phyloP scores from a whole-genome alignment of 352 stramenopile species.

The Phytopythium delawarense region DNA sequence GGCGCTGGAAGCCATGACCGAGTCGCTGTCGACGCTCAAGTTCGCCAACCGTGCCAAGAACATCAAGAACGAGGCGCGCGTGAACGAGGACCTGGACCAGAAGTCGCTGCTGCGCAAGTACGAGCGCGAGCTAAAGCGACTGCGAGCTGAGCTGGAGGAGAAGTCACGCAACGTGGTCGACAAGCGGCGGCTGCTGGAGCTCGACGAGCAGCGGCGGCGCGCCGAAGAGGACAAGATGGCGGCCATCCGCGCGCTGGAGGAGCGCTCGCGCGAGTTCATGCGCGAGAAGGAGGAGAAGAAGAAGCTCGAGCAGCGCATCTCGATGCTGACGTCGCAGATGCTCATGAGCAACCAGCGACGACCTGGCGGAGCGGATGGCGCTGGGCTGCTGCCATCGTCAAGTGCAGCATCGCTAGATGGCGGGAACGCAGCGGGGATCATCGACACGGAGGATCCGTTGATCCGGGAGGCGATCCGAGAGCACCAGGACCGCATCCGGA shows the following conservation, averaged over 20 bases:
- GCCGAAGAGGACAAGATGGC: constrained; percentile 95
- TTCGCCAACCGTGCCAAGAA: constrained; percentile 93
- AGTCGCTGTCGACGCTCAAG: constrained; percentile 93
- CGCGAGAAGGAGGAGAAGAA: constrained; percentile 95
- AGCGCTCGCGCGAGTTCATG: constrained; percentile 92
- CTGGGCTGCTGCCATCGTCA: constrained; percentile 10
- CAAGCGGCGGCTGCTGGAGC: constrained; percentile 88
- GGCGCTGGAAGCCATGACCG: constrained; percentile 83
- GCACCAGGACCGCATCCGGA: constrained; percentile 87
- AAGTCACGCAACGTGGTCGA: constrained; percentile 92
- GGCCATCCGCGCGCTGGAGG: constrained; percentile 89
- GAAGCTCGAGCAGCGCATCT: constrained; percentile 91
- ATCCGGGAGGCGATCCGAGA: constrained; percentile 84
- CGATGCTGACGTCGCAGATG: constrained; percentile 91
- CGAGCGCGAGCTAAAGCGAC: constrained; percentile 91
- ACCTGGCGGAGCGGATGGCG: constrained; percentile 1
- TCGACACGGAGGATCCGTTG: constrained; percentile 72
- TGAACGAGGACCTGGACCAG: constrained; percentile 93
- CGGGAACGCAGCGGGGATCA: constrained; percentile 15
- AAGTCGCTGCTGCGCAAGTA: constrained; percentile 93
- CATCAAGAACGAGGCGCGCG: constrained; percentile 88
- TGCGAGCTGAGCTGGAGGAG: constrained; percentile 91
- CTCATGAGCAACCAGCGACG: constrained; percentile 75
- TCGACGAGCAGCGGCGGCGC: constrained; percentile 84
- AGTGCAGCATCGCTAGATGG: constrained; percentile 7